Evolutionary conservation across 2,329 filamentous ascomycete species (phyloP).

Genomic region (Stromatinia cepivora): DNA sequence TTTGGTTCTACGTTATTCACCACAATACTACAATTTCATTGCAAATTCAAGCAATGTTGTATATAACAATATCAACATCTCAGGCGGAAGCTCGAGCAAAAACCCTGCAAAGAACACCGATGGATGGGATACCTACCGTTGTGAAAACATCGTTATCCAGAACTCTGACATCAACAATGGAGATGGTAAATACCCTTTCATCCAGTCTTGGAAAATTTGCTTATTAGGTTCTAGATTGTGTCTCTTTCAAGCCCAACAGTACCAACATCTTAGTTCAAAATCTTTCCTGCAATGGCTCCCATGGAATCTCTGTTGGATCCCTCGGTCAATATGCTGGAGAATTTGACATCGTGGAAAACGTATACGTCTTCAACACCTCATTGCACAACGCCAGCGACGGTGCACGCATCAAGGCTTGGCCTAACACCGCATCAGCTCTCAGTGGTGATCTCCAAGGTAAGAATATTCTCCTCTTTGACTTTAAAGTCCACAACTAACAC

Average conservation of each 20-base stretch:
- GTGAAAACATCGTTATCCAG: constrained; percentile 63
- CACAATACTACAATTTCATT: constrained; percentile 62
- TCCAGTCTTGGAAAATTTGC: neutral
- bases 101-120: constrained; percentile 66
- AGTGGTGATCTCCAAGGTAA: constrained; percentile 55
- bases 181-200: constrained; percentile 46
- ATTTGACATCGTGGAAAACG: constrained; percentile 66
- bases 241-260: constrained; percentile 73
- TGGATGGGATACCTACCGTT: constrained; percentile 65
- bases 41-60: constrained; percentile 65
- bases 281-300: constrained; percentile 66
- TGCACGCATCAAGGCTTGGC: constrained; percentile 75
- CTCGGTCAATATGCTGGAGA: constrained; percentile 63
- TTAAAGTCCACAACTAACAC: constrained; percentile 5
- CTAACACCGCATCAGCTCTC: constrained; percentile 50
- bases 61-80: constrained; percentile 62
- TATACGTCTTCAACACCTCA: constrained; percentile 63
- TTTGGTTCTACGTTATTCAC: constrained; percentile 60
- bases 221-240: constrained; percentile 52
- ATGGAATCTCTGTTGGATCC: constrained; percentile 72
- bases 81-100: constrained; percentile 52
- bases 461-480: neutral
- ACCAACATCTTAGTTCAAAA: constrained; percentile 69
- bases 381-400: constrained; percentile 60
- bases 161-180: constrained; percentile 64